Evolutionary conservation across 352 stramenopile genomes (phyloP).

Genomic region (Phytophthora multivora): DNA sequence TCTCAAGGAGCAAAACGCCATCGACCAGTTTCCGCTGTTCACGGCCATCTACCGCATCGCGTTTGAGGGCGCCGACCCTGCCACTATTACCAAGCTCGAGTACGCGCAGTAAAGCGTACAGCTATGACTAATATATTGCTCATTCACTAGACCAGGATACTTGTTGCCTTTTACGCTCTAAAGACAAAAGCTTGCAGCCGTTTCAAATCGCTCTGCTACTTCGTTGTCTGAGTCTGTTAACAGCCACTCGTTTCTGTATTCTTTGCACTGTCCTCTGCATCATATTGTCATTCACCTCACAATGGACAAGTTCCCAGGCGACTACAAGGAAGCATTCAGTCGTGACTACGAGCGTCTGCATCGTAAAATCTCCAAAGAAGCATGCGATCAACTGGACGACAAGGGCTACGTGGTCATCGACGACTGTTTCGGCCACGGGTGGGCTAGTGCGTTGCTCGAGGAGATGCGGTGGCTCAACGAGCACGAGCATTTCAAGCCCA

Average conservation of each 20-base stretch:
- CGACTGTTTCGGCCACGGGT: constrained; percentile 64
- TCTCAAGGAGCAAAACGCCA: constrained; percentile 82
- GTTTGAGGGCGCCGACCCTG: constrained; percentile 87
- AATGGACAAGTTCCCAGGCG: constrained; percentile 43
- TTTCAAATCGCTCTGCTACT: constrained; percentile 17
- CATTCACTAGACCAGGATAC: constrained; percentile 15
- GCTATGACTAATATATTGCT: constrained; percentile 30
- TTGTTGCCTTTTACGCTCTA: constrained; percentile 3
- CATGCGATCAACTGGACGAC: constrained; percentile 50
- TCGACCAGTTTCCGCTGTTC: constrained; percentile 92
- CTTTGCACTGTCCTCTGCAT: constrained; percentile 5
- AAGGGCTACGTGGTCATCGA: constrained; percentile 70
- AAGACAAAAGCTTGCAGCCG: constrained; percentile 8
- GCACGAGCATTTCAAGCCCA: constrained; percentile 63
- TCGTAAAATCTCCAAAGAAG: constrained; percentile 45
- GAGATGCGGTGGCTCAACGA: constrained; percentile 69
- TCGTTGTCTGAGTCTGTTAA: constrained; percentile 2
- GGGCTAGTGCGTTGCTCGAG: constrained; percentile 58
- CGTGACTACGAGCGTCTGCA: constrained; percentile 59
- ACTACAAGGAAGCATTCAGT: constrained; percentile 55
- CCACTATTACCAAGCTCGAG: constrained; percentile 75
- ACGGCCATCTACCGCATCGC: constrained; percentile 94
- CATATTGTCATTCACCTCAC: background rate
- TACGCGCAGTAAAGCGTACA: constrained; percentile 17
- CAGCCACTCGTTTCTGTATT: constrained; percentile 26